These are phyloP conservation scores for Trypanosoma scelopori DNA, from an alignment of 208 protist genomes.

Conservation along the genomic window DNA sequence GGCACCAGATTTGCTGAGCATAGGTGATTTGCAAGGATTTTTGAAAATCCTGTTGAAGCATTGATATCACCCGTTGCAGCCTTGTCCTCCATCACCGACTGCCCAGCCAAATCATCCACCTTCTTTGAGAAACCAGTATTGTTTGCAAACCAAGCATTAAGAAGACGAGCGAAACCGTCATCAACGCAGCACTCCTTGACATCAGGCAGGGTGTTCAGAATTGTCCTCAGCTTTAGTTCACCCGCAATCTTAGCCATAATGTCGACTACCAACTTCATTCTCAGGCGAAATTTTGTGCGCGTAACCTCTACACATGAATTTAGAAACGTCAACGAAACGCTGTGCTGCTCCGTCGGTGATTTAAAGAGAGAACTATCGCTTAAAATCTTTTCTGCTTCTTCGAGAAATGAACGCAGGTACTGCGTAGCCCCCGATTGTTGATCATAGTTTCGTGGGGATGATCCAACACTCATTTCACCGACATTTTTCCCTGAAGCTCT, in stretches of 20 bases:
- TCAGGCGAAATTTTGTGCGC: slow-evolving; percentile 82
- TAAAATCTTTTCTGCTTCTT: slow-evolving; percentile 62
- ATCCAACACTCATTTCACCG: neutral
- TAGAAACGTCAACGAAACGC: slow-evolving; percentile 71
- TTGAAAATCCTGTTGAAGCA: slow-evolving; percentile 39
- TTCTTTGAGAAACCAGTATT: slow-evolving; percentile 51
- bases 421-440: slow-evolving; percentile 32
- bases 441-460: slow-evolving; percentile 17
- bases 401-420: slow-evolving; percentile 64
- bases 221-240: slow-evolving; percentile 51
- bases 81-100: slow-evolving; percentile 56
- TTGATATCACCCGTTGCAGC: slow-evolving; percentile 1
- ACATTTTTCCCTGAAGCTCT: neutral
- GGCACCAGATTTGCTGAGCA: slow-evolving; percentile 60
- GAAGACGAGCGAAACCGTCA: slow-evolving; percentile 79
- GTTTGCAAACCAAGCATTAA: slow-evolving; percentile 70
- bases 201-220: slow-evolving; percentile 44
- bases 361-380: slow-evolving; percentile 21
- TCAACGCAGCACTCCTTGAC: slow-evolving; percentile 81
- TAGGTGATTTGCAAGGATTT: slow-evolving; percentile 63
- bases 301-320: slow-evolving; percentile 83
- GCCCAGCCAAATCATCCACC: slow-evolving; percentile 35
- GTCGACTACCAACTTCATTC: slow-evolving; percentile 52
- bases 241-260: slow-evolving; percentile 25
- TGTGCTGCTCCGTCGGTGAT: slow-evolving; percentile 50